These are phyloP conservation scores for Alternaria burnsii DNA, from an alignment of 2,329 filamentous ascomycete species.

Conservation along the genomic window DNA sequence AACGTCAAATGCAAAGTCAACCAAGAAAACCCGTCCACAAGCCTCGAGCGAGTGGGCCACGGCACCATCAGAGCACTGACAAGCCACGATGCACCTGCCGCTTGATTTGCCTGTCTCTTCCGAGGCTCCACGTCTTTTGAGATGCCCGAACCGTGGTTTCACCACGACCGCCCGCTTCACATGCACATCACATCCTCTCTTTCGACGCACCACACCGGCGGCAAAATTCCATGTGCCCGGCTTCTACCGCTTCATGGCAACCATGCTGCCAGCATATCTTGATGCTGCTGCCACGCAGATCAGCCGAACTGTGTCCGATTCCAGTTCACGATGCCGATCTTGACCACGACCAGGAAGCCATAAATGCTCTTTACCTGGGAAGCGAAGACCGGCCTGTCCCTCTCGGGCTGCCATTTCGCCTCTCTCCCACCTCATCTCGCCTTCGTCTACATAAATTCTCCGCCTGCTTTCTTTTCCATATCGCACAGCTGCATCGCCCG, in stretches of 20 bases:
- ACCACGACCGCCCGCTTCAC: conserved; percentile 1
- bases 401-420: conserved; percentile 8
- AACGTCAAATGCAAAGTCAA: conserved; percentile 21
- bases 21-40: conserved; percentile 9
- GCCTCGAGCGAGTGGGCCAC: conserved; percentile 4
- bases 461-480: not conserved
- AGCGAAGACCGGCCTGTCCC: not conserved
- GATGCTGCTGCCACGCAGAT: conserved; percentile 12
- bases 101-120: not conserved
- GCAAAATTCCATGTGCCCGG: conserved; percentile 6
- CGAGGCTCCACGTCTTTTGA: not conserved
- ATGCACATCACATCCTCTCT: not conserved
- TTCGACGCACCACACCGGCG: not conserved
- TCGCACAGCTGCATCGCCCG: conserved; percentile 12
- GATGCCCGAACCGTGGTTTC: conserved; percentile 2
- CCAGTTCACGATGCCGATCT: conserved; percentile 11
- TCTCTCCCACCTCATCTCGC: not conserved
- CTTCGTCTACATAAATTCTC: not conserved
- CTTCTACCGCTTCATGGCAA: conserved; percentile 6
- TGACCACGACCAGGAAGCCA: conserved; percentile 6
- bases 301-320: conserved; percentile 18
- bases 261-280: conserved; percentile 4
- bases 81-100: not conserved
- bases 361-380: not conserved
- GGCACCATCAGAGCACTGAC: conserved; percentile 2